Base-by-base conservation (phyloP, 2,329 filamentous ascomycete species). In the Apiospora koreana region DNA sequence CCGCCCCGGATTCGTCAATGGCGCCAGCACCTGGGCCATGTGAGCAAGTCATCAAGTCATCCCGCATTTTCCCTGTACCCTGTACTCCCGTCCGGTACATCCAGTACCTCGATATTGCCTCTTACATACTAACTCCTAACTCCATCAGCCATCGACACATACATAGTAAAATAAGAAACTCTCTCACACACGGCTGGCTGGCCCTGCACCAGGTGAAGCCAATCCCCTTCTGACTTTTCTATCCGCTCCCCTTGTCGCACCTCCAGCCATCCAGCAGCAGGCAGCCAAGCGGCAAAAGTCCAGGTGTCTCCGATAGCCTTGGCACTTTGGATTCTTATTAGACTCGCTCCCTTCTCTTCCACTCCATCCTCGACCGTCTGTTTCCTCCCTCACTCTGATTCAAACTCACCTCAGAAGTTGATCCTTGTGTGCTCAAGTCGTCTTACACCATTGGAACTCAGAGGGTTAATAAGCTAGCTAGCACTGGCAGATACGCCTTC, bases 221-320 rank as follows among this genome's bases (percentile, higher is more conserved):
- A 62, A 65, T 64, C 69, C 23, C 46, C 50, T 43, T 65, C 65
- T 68, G 65, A 70, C 23, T 68, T 70, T 46, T 31, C 23, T 23
- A 31, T 38, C n/a, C 28, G 50, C 42, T 28, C n/a, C n/a, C 62
- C 23, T 69, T 48, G 43, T 69, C 46, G 43, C 67, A 69, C 48
- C 25, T 48, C 28, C 67, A 68, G 14, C 38, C 38, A 41, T 12
- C 38, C n/a, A n/a, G n/a, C n/a, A n/a, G 35, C 35, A 35, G 64
- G 64, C 65, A 70, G 41, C 69, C 64, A 66, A 69, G 58, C 68
- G 58, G 68, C 65, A 42, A 62, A 62, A 38, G 68, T 23, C 68
- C 64, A 38, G 31, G 31, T 31, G 18, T 68, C 28, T 25, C 38
- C 38, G 6, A 25, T 45, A 66, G 35, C 42, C 64, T 66, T 66